Base-by-base conservation (phyloP, 2,329 filamentous ascomycete species). In the Pyrenophora teres region DNA sequence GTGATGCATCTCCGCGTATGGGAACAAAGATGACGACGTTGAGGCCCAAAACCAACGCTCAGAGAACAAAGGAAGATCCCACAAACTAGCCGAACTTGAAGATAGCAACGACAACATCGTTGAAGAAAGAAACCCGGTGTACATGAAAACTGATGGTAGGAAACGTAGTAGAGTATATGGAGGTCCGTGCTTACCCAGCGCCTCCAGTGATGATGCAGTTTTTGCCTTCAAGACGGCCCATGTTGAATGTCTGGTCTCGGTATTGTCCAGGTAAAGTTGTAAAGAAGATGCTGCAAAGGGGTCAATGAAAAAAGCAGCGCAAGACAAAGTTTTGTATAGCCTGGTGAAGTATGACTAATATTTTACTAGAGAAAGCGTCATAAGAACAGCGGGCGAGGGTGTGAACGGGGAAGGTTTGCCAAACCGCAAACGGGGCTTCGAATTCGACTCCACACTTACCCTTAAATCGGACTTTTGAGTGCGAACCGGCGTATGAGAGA, bases 161-260 rank as follows among this genome's bases (percentile, higher is more conserved):
- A 31, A 46, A 37, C 33, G 31, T 37, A 35, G 18, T 21, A 27
- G 31, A 35, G 13, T 35, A 38, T 13, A 42, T 16, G 23, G 15
- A 30, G 36, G 35, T 35, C 46, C 18, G 46, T 48, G 78, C 86
- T 76, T 83, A 95, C 90, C 90, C 90, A 67, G 87, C 91, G 61
- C 88, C 91, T 69, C 91, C 91, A 47, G 91, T 96, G 76, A 96
- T 83, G 71, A 96, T 79, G 71, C 83, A 83, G 75, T 86, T 87
- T 76, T 87, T 88, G 72, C 83, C 83, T 58, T 82, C 78, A 47
- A 88, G 78, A 65, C 84, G 81, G 60, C 67, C 69, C 73, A 75
- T 76, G 63, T 68, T 72, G 68, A 73, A 67, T 67, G 39, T 54
- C 45, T 42, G 30, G 41, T 52, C 46, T 47, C 37, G 32, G 30